Percentiles rank a stretch among this genome's conserved stretches.
phyloP scores from a whole-genome alignment of 768 basidiomycete genomes.

The Multifurca ochricompacta region DNA sequence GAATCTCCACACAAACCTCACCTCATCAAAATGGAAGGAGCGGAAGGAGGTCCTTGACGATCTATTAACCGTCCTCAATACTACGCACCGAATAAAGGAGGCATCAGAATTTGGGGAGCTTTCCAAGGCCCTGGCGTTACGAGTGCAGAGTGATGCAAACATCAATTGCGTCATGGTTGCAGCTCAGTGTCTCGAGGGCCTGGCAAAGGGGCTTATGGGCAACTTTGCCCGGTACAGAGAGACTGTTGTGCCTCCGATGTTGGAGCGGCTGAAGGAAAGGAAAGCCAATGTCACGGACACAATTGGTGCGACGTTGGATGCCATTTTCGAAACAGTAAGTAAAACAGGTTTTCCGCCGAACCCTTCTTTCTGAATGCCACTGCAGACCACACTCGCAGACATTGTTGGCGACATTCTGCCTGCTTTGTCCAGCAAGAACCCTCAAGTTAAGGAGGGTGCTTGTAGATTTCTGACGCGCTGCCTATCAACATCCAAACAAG shows the following conservation, averaged over 20 bases:
- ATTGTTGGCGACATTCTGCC: constrained; percentile 76
- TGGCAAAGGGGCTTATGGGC: constrained; percentile 74
- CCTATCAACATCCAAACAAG: constrained; percentile 58
- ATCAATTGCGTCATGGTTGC: constrained; percentile 92
- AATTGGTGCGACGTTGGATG: constrained; percentile 82
- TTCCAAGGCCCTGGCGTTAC: constrained; percentile 63
- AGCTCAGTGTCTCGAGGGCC: constrained; percentile 72
- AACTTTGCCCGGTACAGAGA: constrained; percentile 72
- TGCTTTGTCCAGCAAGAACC: constrained; percentile 83
- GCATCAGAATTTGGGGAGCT: constrained; percentile 70
- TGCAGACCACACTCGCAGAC: constrained; percentile 70
- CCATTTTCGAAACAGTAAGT: constrained; percentile 74
- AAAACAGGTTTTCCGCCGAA: constrained; percentile 1
- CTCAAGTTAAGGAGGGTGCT: constrained; percentile 91
- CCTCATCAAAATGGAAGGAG: constrained; percentile 98
- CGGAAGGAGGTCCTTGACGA: constrained; percentile 88
- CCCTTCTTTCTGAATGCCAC: constrained; percentile 10
- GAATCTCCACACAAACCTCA: constrained; percentile 63
- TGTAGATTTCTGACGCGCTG: constrained; percentile 80
- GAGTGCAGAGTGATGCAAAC: constrained; percentile 86
- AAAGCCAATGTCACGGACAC: constrained; percentile 87
- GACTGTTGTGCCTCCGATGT: constrained; percentile 61
- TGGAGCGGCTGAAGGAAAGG: constrained; percentile 90
- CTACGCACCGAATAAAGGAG: constrained; percentile 73
- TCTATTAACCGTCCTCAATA: constrained; percentile 57